Evolutionary conservation across 2,329 filamentous ascomycete genomes (phyloP).

Genomic region (Cladosporium halotolerans): DNA sequence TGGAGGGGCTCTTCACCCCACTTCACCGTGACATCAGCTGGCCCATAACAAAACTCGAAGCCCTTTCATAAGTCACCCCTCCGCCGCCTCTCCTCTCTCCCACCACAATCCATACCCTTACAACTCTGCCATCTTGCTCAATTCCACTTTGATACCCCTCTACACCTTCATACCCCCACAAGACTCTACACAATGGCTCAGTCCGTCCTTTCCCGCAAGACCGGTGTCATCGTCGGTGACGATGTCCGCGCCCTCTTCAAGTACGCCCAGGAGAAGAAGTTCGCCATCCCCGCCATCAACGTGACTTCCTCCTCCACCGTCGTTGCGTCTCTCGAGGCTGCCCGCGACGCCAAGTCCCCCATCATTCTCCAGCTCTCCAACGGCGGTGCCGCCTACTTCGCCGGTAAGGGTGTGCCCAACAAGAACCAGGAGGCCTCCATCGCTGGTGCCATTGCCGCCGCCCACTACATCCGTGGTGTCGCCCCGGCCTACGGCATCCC

Average conservation of each 20-base stretch:
- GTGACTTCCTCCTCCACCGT: conserved; percentile 87
- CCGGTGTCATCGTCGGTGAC: conserved; percentile 35
- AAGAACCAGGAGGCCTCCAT: conserved; percentile 81
- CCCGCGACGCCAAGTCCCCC: conserved; percentile 82
- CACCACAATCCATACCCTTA: not conserved
- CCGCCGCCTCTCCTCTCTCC: not conserved
- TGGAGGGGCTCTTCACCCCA: not conserved
- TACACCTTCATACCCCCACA: not conserved
- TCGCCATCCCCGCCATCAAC: conserved; percentile 70
- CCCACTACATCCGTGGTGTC: conserved; percentile 86
- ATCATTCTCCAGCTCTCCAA: conserved; percentile 91
- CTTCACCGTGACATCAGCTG: conserved; percentile 3
- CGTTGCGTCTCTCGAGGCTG: conserved; percentile 86
- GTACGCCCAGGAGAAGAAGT: conserved; percentile 80
- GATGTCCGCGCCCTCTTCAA: conserved; percentile 61
- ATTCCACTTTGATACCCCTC: conserved; percentile 4
- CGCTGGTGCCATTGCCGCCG: conserved; percentile 77
- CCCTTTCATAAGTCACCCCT: not conserved
- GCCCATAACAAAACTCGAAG: conserved; percentile 11
- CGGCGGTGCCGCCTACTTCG: conserved; percentile 68
- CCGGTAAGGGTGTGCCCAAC: conserved; percentile 67
- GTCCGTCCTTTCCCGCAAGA: conserved; percentile 28
- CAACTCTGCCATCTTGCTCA: not conserved
- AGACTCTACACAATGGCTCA: conserved; percentile 21
- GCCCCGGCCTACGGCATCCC: conserved; percentile 84